Evolutionary conservation across 176 grass and related monocot genomes (phyloP), one percentile per base, ranked within the genome.

Genomic region (Stipa capillata): DNA sequence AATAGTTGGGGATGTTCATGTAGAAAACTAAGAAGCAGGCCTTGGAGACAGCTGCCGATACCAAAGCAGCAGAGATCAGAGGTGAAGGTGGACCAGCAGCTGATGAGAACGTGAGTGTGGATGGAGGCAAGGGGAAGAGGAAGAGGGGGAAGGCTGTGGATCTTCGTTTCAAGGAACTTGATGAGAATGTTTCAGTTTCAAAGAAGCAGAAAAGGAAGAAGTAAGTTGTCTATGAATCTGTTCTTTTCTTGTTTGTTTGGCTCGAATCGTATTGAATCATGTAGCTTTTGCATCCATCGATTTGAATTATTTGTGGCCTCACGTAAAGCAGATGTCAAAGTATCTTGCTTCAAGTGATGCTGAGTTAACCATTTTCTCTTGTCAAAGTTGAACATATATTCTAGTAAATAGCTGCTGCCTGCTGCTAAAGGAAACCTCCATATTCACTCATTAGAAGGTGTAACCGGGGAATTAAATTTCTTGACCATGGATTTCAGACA

Each of bases 181-280:
- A 93, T 39, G 84, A 84, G 16, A 64, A 51, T 6, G 23, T 69
- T 45, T 36, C 80, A 0, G 34, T 83, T 42, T 84, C 92, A 0
- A 99, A 91, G 80, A 99, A 95, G 75, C 88, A 91, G 68, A 99
- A 86, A 63, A 87, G 96, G 62, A 99, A 89, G 82, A 80, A 99
- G 96, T 99, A 63, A 83, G 90, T 76, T 75, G 31, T 27, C 10
- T 75, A 40, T 32, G n/a, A 21, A 57, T 83, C 23, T 69, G 6
- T 2, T 73, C 2, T 58, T 0, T 65, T 14, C 18, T 65, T 52
- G 15, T 80, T 80, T 54, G 48, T 14, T 42, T 80, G 0, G 13
- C 5, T 3, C 18, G 16, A 36, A 31, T 0, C 0, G 1, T 36
- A 64, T 64, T 36, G 18, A 35, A 63, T 36, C 60, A n/a, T 65